A percentile compares a stretch with the other conserved stretches of the same genome.
phyloP scores from a whole-genome alignment of 1,284 basidiomycete genomes.

The Moesziomyces aphidis region DNA sequence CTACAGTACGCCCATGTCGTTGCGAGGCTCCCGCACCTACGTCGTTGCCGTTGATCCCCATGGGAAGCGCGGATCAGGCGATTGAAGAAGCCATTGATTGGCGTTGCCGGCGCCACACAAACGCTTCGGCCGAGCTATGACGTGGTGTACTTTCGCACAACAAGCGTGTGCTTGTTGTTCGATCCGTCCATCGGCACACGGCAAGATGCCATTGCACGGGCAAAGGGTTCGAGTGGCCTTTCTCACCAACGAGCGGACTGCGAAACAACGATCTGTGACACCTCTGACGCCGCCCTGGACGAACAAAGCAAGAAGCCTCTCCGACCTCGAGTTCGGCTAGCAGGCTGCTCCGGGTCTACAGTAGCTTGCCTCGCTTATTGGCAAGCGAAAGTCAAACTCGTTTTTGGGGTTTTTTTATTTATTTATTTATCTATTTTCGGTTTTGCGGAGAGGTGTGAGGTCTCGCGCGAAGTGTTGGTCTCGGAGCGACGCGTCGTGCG shows the following conservation, averaged over 20 bases:
- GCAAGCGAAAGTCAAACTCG: conserved; percentile 3
- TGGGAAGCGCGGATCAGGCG: neutral
- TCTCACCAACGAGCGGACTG: neutral
- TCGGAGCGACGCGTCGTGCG: neutral
- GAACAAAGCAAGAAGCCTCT: neutral
- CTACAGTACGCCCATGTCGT: no score
- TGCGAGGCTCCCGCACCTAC: no score
- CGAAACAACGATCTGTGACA: neutral
- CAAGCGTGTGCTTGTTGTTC: neutral
- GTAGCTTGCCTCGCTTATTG: conserved; percentile 1
- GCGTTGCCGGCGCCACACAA: neutral
- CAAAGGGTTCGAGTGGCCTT: neutral
- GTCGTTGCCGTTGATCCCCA: neutral
- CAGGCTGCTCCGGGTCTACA: conserved; percentile 6
- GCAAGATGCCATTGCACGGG: neutral
- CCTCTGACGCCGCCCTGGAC: neutral
- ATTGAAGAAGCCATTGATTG: neutral
- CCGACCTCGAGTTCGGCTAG: neutral
- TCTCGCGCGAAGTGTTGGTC: neutral
- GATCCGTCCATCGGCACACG: neutral
- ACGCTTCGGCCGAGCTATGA: neutral
- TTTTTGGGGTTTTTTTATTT: neutral
- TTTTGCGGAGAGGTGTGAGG: no score
- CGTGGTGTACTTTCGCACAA: neutral
- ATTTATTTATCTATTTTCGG: neutral